Evolutionary conservation across 2,329 filamentous ascomycete species (phyloP).

Genomic region (Scedosporium aurantiacum): DNA sequence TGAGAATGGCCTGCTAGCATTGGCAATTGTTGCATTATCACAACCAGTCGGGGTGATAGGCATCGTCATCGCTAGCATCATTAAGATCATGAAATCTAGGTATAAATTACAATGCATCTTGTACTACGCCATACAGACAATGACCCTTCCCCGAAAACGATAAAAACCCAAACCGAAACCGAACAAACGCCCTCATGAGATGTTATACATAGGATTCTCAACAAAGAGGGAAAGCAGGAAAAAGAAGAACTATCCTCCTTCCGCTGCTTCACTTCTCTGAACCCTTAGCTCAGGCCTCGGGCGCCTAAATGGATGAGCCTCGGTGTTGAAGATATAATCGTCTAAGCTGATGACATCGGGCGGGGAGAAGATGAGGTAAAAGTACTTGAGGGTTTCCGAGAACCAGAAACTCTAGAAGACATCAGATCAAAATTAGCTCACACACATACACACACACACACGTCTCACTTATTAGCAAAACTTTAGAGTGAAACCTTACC

Average conservation of each 20-base stretch:
- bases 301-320: constrained; percentile 32
- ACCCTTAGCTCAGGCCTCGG: neutral
- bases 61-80: too few relatives aligned
- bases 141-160: neutral
- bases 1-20: too few relatives aligned
- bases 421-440: constrained; percentile 8
- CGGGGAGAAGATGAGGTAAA: constrained; percentile 59
- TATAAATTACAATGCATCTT: neutral
- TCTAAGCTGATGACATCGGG: constrained; percentile 55
- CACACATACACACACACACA: too few relatives aligned
- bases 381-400: constrained; percentile 65
- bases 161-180: neutral
- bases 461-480: constrained; percentile 9
- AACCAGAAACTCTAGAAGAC: constrained; percentile 49
- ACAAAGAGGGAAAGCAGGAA: neutral
- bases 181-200: neutral
- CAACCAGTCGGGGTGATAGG: too few relatives aligned
- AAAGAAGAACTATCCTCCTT: neutral
- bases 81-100: too few relatives aligned
- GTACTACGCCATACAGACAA: neutral
- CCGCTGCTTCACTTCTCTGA: neutral
- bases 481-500: constrained; percentile 18
- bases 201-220: neutral
- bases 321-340: constrained; percentile 51
- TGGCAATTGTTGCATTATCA: too few relatives aligned